Evolutionary conservation across 192 early-diverging fungal genomes (phyloP).

Genomic region (Mortierella alpina): DNA sequence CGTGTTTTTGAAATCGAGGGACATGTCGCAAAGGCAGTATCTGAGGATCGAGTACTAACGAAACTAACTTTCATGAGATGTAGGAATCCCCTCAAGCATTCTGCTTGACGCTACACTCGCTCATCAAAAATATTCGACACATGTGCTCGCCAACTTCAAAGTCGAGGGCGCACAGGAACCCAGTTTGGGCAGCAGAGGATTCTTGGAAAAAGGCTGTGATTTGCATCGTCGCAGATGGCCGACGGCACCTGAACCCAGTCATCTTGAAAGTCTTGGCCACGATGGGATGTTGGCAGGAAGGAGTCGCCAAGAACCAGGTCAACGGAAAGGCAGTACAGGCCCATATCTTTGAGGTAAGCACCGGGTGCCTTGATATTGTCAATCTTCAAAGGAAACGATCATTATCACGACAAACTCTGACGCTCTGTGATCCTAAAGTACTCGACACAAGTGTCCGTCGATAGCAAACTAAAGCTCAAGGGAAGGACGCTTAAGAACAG

Average conservation of each 20-base stretch:
- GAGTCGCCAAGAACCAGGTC: constrained; percentile 50
- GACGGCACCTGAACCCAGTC: constrained; percentile 21
- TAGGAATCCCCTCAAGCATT: constrained; percentile 52
- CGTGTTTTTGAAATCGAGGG: neutral
- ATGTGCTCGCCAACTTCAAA: constrained; percentile 38
- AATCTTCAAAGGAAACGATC: too few species aligned
- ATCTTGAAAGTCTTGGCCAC: constrained; percentile 42
- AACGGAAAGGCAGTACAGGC: constrained; percentile 49
- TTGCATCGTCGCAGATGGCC: constrained; percentile 50
- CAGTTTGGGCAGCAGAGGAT: constrained; percentile 42
- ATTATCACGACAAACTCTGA: neutral
- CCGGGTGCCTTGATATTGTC: too few species aligned
- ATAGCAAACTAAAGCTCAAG: constrained; percentile 43
- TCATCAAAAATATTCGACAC: constrained; percentile 44
- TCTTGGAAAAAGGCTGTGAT: constrained; percentile 51
- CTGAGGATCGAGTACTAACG: neutral
- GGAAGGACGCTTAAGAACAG: constrained; percentile 43
- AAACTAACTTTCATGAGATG: constrained; percentile 10
- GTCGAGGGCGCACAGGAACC: constrained; percentile 29
- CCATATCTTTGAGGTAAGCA: constrained; percentile 46
- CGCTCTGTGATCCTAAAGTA: constrained; percentile 7
- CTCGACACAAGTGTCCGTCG: constrained; percentile 44
- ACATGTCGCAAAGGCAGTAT: neutral
- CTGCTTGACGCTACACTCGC: constrained; percentile 43
- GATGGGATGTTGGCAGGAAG: constrained; percentile 55